phyloP scores from a whole-genome alignment of 176 grass and related monocot genomes.

The Leersia perrieri region DNA sequence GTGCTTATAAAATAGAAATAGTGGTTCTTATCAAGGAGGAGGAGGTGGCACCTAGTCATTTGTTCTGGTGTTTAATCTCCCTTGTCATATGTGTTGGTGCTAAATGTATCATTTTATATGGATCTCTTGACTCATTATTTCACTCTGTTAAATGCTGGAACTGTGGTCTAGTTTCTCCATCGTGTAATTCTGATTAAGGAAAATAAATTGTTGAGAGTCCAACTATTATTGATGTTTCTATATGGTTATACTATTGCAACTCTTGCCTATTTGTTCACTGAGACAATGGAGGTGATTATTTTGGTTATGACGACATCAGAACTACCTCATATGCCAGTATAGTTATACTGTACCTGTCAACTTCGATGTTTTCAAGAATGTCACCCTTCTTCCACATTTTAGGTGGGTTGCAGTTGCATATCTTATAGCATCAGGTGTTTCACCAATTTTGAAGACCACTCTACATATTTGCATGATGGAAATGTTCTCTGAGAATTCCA shows the following conservation, averaged over 20 bases:
- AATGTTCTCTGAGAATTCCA: neutral
- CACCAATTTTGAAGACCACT: neutral
- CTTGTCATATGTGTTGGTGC: neutral
- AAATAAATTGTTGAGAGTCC: conserved; percentile 7
- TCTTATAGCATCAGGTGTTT: neutral
- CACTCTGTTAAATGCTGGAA: conserved; percentile 4
- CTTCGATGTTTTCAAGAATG: neutral
- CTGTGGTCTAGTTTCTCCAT: neutral
- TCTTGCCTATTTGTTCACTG: neutral
- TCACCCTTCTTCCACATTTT: neutral
- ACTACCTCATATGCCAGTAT: neutral
- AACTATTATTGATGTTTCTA: neutral
- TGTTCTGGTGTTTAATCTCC: neutral
- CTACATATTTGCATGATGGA: neutral
- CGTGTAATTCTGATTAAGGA: conserved; percentile 19
- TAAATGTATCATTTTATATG: neutral
- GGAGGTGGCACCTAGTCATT: neutral
- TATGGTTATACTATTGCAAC: neutral
- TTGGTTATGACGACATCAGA: neutral
- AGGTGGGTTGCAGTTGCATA: neutral
- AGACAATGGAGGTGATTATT: neutral
- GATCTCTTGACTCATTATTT: neutral
- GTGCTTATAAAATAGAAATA: neutral
- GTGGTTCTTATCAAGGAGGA: neutral
- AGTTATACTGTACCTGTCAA: neutral